Conservation (phyloP, 192 early-diverging fungal genomes). For the Lunasporangiospora selenospora region DNA sequence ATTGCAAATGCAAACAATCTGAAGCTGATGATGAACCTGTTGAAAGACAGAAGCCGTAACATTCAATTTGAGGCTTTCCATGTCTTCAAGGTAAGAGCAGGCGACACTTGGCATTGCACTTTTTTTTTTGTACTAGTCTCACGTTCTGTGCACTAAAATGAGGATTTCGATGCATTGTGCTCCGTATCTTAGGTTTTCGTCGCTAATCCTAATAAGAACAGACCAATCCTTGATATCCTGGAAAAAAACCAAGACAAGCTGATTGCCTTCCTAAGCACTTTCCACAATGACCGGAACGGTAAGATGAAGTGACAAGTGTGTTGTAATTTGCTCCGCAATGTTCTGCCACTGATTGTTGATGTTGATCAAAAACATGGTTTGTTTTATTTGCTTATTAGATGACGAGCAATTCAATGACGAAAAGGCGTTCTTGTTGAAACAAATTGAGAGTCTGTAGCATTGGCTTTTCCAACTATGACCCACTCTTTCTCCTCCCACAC, state of each 20-base stretch:
- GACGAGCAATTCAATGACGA: constrained; percentile 99
- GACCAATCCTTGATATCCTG: constrained; percentile 91
- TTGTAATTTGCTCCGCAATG: not conserved
- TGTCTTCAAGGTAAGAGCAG: constrained; percentile 88
- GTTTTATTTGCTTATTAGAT: constrained; percentile 55
- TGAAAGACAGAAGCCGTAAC: constrained; percentile 94
- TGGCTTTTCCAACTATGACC: no score
- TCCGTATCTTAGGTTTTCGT: constrained; percentile 81
- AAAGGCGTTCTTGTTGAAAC: constrained; percentile 93
- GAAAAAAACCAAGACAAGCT: constrained; percentile 92
- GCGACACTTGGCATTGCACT: not conserved
- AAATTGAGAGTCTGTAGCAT: constrained; percentile 68
- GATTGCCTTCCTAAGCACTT: constrained; percentile 84
- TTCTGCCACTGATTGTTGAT: not conserved
- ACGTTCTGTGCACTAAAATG: not conserved
- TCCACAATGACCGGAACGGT: constrained; percentile 97
- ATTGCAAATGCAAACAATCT: constrained; percentile 93
- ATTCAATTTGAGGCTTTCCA: constrained; percentile 99
- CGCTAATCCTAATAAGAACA: constrained; percentile 96
- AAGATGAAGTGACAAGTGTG: constrained; percentile 3
- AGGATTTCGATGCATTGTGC: not conserved
- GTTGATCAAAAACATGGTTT: not conserved
- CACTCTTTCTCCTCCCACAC: no score
- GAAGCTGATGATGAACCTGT: constrained; percentile 97
- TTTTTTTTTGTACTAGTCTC: constrained; percentile 9